Percentiles rank a stretch among this genome's conserved stretches.
phyloP scores from a whole-genome alignment of 148 eudicot genomes.

The Rhododendron ovatum region DNA sequence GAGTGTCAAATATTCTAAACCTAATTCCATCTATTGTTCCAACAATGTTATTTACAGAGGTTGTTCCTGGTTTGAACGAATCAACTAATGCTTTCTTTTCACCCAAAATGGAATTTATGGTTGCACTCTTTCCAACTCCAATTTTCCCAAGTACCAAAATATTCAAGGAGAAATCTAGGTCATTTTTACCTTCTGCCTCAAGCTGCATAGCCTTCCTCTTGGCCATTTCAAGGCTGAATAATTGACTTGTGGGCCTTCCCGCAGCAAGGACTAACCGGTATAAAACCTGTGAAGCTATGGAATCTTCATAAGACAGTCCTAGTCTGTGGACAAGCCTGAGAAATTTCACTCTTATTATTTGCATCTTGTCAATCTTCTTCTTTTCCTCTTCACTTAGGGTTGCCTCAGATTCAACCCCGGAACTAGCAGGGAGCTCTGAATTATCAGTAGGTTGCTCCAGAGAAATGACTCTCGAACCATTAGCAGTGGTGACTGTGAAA shows the following conservation, averaged over 20 bases:
- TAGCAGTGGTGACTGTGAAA: neutral
- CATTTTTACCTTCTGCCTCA: constrained; percentile 19
- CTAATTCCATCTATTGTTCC: constrained; percentile 38
- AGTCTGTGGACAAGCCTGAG: constrained; percentile 29
- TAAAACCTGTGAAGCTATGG: constrained; percentile 30
- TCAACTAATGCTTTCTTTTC: constrained; percentile 23
- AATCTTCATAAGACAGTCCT: constrained; percentile 29
- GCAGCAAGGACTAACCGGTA: constrained; percentile 23
- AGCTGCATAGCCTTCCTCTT: constrained; percentile 22
- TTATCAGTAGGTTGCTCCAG: constrained; percentile 2
- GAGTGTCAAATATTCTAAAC: constrained; percentile 42
- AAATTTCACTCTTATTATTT: constrained; percentile 23
- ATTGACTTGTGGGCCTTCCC: constrained; percentile 6
- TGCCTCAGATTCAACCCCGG: constrained; percentile 10
- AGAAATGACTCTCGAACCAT: constrained; percentile 9
- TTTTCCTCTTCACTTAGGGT: constrained; percentile 24
- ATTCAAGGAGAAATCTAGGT: constrained; percentile 27
- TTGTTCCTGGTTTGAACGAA: constrained; percentile 49
- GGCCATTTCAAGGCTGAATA: constrained; percentile 17
- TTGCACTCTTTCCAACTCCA: constrained; percentile 61
- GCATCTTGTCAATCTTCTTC: constrained; percentile 25
- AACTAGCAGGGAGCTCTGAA: neutral
- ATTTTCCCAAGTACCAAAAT: constrained; percentile 51
- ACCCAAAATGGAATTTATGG: constrained; percentile 46
- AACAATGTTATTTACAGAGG: constrained; percentile 24